Evolutionary conservation across 768 basidiomycete species (phyloP), one percentile per base, ranked within the genome.

Genomic region (Pulveroboletus sp.): DNA sequence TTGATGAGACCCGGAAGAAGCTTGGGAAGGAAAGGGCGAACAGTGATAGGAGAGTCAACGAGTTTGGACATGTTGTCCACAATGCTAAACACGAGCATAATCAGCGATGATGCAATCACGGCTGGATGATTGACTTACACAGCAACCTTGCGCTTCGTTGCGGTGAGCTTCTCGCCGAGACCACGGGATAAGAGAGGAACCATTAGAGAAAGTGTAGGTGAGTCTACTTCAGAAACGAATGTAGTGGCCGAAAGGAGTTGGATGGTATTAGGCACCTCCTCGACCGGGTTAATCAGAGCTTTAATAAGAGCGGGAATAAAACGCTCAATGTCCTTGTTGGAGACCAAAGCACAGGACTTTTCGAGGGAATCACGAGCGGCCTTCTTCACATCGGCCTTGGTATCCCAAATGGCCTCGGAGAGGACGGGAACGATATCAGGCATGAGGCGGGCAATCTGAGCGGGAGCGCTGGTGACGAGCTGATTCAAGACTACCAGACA

Each of bases 171-270:
- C 79, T 97, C 94, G 55, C 71, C 79, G 56, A 95, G 79, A 82
- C 94, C 94, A 78, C 94, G 90, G 52, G 91, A 81, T 47, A 97
- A 76, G 17, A 97, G 85, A 64, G 94, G 94, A 52, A 94, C 94
- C 92, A 97, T 96, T 59, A 97, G 84, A 61, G 94, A 96, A 59
- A 97, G 86, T 58, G 94, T 96, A 49, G 93, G 81, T 43, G 93
- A 93, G 63, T 96, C 94, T 73, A 97, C 94, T 79, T 97, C 94
- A 45, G 94, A 91, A 90, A 97, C 94, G 85, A 96, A 97, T 71
- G 94, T 97, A 73, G 94, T 97, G 50, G 94, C 84, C 72, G 94
- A 93, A 73, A 96, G 92, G 75, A 95, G 88, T 55, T 80, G 80
- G 63, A 97, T 90, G 64, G 93, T 96, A 63, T 83, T 86, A 63